Conservation (phyloP, 768 basidiomycete genomes). For the Cystofilobasidium bisporidii region DNA sequence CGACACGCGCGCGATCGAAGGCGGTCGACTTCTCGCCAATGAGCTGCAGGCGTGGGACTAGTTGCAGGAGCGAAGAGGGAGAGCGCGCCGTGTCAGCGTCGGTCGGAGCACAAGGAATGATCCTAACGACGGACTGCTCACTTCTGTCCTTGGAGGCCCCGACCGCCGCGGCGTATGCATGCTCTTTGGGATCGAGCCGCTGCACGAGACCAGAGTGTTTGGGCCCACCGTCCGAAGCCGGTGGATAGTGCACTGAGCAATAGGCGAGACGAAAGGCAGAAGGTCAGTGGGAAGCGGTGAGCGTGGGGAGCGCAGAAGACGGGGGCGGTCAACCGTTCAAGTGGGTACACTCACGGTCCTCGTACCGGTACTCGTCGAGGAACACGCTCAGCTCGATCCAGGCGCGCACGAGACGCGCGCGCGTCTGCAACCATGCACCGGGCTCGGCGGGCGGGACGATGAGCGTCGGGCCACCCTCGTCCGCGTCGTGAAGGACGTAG, state of each 20-base stretch:
- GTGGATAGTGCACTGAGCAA: too few species aligned
- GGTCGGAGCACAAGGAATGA: neutral
- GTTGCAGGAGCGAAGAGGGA: neutral
- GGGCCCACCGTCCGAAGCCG: conserved; percentile 66
- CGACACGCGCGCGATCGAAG: neutral
- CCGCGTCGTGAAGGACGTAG: neutral
- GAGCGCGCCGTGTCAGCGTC: neutral
- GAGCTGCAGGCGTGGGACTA: neutral
- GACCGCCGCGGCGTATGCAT: conserved; percentile 48
- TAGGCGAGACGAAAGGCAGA: too few species aligned
- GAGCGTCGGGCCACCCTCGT: neutral
- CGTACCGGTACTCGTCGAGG: conserved; percentile 50
- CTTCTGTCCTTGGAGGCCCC: conserved; percentile 29
- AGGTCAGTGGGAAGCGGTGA: too few species aligned
- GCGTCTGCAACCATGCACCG: neutral
- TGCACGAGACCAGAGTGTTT: conserved; percentile 44
- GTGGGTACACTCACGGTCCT: conserved; percentile 44
- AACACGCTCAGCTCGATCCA: conserved; percentile 71
- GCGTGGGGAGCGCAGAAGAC: too few species aligned
- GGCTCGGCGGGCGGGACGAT: conserved; percentile 12
- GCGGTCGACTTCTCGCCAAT: neutral
- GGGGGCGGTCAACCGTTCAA: conserved; percentile 45
- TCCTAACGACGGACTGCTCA: too few species aligned
- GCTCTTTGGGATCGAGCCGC: conserved; percentile 30
- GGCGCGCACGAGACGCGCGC: conserved; percentile 59